phyloP scores from a whole-genome alignment of 257 asterid genomes.

The Lithospermum erythrorhizon region DNA sequence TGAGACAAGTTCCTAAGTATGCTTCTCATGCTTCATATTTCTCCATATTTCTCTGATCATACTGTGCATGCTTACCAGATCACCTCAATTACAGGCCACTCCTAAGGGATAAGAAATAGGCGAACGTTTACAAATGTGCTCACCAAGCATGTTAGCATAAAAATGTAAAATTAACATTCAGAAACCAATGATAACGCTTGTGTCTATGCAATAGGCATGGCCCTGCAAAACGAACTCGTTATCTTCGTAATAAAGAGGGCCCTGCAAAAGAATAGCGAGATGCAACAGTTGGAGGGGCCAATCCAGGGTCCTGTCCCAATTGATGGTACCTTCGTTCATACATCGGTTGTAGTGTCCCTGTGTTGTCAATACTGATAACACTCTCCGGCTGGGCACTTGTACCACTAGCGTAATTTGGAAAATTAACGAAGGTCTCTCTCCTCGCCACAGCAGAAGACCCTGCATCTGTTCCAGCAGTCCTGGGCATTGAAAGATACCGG shows the following conservation, averaged over 20 bases:
- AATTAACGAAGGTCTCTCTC: conserved; percentile 23
- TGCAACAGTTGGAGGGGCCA: conserved; percentile 34
- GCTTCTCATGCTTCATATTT: no score
- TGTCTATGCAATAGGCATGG: no score
- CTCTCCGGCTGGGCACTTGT: conserved; percentile 18
- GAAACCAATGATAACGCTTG: no score
- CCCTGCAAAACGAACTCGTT: not conserved
- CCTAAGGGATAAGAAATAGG: conserved; percentile 22
- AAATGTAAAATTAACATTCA: no score
- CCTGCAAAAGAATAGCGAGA: conserved; percentile 56
- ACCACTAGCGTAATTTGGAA: conserved; percentile 16
- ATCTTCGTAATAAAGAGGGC: conserved; percentile 30
- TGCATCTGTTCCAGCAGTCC: conserved; percentile 14
- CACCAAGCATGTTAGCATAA: no score
- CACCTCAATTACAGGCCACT: conserved; percentile 4
- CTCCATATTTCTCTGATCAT: no score
- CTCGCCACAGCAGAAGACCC: conserved; percentile 20
- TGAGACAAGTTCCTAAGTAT: no score
- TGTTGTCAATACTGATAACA: conserved; percentile 17
- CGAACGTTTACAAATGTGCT: conserved; percentile 1
- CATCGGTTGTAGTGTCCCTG: conserved; percentile 20
- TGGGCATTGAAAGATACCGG: conserved; percentile 45
- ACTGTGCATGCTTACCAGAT: no score
- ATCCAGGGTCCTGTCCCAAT: conserved; percentile 19
- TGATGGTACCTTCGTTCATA: conserved; percentile 14